Evolutionary conservation across 2,329 filamentous ascomycete species (phyloP).

Genomic region (Stemphylium beticola): DNA sequence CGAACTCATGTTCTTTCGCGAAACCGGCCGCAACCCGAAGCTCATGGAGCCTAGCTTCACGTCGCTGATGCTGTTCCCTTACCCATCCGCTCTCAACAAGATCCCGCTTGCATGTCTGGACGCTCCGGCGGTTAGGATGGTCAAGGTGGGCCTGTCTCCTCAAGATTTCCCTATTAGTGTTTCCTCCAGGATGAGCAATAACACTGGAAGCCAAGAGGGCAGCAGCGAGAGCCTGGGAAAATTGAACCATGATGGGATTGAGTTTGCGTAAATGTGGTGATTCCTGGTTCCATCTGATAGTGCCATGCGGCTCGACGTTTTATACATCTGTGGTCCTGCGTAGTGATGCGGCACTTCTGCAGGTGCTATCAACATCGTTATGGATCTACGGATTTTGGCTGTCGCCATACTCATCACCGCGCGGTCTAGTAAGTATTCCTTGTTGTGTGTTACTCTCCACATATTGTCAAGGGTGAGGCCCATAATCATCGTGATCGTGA

Average conservation of each 20-base stretch:
- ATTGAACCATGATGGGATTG: constrained; percentile 32
- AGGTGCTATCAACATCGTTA: constrained; percentile 15
- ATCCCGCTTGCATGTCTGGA: constrained; percentile 43
- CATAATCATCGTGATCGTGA: constrained; percentile 23
- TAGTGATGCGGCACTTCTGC: constrained; percentile 15
- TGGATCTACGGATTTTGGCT: constrained; percentile 16
- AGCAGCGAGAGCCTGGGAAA: constrained; percentile 31
- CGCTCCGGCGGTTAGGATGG: constrained; percentile 47
- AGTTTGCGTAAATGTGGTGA: not conserved
- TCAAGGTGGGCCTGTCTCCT: constrained; percentile 42
- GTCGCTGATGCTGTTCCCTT: constrained; percentile 46
- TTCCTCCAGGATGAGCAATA: constrained; percentile 51
- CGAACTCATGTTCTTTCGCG: constrained; percentile 36
- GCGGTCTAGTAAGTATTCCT: constrained; percentile 6
- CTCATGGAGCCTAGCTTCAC: constrained; percentile 46
- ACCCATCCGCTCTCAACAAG: constrained; percentile 43
- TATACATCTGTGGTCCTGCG: constrained; percentile 25
- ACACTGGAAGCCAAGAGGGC: constrained; percentile 34
- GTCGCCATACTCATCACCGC: constrained; percentile 4
- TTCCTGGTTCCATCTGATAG: not conserved
- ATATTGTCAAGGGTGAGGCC: constrained; percentile 20
- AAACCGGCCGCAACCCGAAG: constrained; percentile 47
- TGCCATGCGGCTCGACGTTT: constrained; percentile 16
- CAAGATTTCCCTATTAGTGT: constrained; percentile 41
- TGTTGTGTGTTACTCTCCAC: constrained; percentile 17